Evolutionary conservation across 176 grass and related monocot genomes (phyloP), one percentile per base, ranked within the genome.

Genomic region (Canna indica): DNA sequence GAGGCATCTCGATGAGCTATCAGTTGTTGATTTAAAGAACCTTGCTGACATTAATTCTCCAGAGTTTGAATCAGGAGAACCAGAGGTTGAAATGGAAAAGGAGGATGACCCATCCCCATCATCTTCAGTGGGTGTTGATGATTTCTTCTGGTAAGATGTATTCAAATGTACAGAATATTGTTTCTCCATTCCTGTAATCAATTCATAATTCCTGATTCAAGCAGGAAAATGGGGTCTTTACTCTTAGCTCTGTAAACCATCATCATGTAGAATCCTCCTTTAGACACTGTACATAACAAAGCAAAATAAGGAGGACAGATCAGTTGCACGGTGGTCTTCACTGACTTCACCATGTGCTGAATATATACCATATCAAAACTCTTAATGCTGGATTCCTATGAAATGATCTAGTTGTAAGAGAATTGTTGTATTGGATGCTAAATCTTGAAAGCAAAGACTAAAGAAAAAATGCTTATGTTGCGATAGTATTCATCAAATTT

Each of bases 11-110:
- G 75, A 92, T 0, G 88, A 97, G 70, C 75, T 96, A 2, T 92
- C 88, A 7, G 28, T 92, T 11, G 77, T 97, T 16, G 93, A 97
- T 74, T 76, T 97, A 50, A 97, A 97, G 86, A 90, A 97, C 46
- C 86, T 97, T 0, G 73, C 78, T 29, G 86, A 82, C 17, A 86
- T 92, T 1, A 88, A 97, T n/a, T 90, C 83, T 1, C 83, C 92
- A 5, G 92, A 92, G 63, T 95, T 90, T 9, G 81, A 85, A 35
- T 57, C 79, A 33, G 92, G 84, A 46, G 86, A 92, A 62, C 73
- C 57, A 58, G 86, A 90, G 92, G 60, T 81, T 68, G 90, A 93
- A 79, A 76, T 85, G 86, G 81, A 84, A 47, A 61, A 73, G 45
- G 83, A 95, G 16, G 77, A 87, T n/a, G 76, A 76, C 6, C 12